These are phyloP conservation scores for Penicillium pancosmium DNA, from an alignment of 495 filamentous ascomycete species.

Conservation along the genomic window DNA sequence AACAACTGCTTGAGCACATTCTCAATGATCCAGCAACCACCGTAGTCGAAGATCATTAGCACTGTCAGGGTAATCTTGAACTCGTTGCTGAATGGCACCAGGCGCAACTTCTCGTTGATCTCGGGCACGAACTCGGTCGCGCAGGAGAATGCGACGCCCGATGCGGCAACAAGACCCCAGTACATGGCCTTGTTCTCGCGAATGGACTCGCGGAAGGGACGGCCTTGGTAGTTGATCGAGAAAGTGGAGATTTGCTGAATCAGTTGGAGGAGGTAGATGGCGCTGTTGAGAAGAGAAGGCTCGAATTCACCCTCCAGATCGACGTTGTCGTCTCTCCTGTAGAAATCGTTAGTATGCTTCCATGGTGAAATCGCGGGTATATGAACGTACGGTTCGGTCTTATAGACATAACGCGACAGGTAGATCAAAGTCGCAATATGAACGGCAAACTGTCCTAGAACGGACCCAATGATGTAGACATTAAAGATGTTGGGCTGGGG, in stretches of 20 bases:
- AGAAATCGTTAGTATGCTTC: conserved; percentile 29
- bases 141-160: conserved; percentile 90
- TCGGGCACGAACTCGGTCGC: conserved; percentile 96
- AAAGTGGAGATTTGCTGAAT: conserved; percentile 99
- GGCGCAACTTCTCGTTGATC: conserved; percentile 87
- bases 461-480: conserved; percentile 95
- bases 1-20: conserved; percentile 82
- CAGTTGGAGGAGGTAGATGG: conserved; percentile 95
- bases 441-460: conserved; percentile 96
- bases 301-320: conserved; percentile 95
- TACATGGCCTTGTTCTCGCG: conserved; percentile 98
- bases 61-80: conserved; percentile 88
- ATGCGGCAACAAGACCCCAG: conserved; percentile 88
- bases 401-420: conserved; percentile 84
- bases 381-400: conserved; percentile 73
- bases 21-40: conserved; percentile 87
- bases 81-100: conserved; percentile 88
- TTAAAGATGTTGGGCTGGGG: conserved; percentile 99
- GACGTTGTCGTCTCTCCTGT: conserved; percentile 67
- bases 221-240: conserved; percentile 98
- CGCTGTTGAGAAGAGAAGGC: conserved; percentile 92
- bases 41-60: conserved; percentile 88
- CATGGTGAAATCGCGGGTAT: not conserved
- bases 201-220: conserved; percentile 95
- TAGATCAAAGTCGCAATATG: conserved; percentile 95